Base-by-base conservation (phyloP, 768 basidiomycete species). In the Zangia roseola region DNA sequence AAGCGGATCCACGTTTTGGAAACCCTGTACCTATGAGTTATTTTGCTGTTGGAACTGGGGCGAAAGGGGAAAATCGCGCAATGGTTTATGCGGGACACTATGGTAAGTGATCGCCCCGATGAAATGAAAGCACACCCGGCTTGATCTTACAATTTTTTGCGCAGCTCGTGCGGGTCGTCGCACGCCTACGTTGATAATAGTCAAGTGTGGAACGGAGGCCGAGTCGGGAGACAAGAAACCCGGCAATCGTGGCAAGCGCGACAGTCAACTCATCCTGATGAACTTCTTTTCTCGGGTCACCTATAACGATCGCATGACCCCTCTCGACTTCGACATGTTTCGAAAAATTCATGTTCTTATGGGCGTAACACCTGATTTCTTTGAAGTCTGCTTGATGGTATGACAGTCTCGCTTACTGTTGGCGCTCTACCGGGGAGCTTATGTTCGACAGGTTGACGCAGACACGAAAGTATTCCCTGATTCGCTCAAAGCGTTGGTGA, bases 71-170 rank as follows among this genome's bases (percentile, higher is more conserved):
- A 64, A 99, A 99, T 60, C 80, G 93, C 46, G 95, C 95, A 7
- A 91, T 97, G 91, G 90, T 98, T 17, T 98, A 99, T 74, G 97
- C 97, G 43, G 97, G 97, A n/a, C 95, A 99, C 74, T 97, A 98
- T 70, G 90, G 93, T 94, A 67, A 65, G 92, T 80, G 40, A 31
- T 54, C 30, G 31, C 16, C 30, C 20, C 21, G 23, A 25, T 38
- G 3, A 17, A 10, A 13, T 31, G n/a, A n/a, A 5, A 5, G 40
- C 24, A 37, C 47, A 12, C 12, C 40, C 14, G 28, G 41, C 42
- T n/a, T 40, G 5, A 40, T 17, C 34, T 58, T 20, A 54, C 23
- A 13, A 17, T 53, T 39, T 47, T 30, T 43, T 50, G n/a, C 21
- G 31, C 46, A 87, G 88, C 84, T 54, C 81, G 88, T 55, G 85